Evolutionary conservation across 164 flowering plant genomes (phyloP), one percentile per base, ranked within the genome.

Genomic region (Dillenia suffruticosa): DNA sequence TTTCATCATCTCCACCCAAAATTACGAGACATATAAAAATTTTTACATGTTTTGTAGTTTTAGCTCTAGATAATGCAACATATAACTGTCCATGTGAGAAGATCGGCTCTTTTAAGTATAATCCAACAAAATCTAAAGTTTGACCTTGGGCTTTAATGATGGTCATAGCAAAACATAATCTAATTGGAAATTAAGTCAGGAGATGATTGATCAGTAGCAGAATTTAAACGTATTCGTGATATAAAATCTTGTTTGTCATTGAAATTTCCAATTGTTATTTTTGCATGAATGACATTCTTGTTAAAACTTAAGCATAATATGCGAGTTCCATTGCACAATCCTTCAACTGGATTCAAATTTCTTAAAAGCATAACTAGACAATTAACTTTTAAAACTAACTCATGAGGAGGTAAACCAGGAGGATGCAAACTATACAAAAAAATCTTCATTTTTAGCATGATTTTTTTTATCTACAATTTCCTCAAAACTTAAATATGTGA

Each of bases 371-470:
- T 63, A 10, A 63, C 13, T 1, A 49, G 58, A 2, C 12, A 17
- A 54, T 59, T 52, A 3, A 19, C 46, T 12, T 55, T 63, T 11
- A 63, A 44, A 9, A 24, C 55, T 44, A 65, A 63, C 44, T 54
- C 56, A 15, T 58, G 61, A 12, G 63, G 68, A 40, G 68, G 63
- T 14, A 65, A 14, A 6, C 54, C 45, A 1, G 48, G 49, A 10
- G 47, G 56, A n/a, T 48, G 40, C 8, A 65, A 32, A 10, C 56
- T 49, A 13, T 57, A 40, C 9, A 65, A 58, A 24, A 24, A 57
- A 57, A 16, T 65, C 62, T 13, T 49, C 48, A 9, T 26, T 48
- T 40, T 57, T 57, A 9, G 58, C 44, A 57, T 57, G 24, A 9
- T 15, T 14, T 14, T 55, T 40, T 10, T 58, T 44, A 43, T 48